Evolutionary conservation across 1,139 yeast genomes (phyloP), one percentile per base, ranked within the genome.

Genomic region (Saccharomycopsis hybrid): DNA sequence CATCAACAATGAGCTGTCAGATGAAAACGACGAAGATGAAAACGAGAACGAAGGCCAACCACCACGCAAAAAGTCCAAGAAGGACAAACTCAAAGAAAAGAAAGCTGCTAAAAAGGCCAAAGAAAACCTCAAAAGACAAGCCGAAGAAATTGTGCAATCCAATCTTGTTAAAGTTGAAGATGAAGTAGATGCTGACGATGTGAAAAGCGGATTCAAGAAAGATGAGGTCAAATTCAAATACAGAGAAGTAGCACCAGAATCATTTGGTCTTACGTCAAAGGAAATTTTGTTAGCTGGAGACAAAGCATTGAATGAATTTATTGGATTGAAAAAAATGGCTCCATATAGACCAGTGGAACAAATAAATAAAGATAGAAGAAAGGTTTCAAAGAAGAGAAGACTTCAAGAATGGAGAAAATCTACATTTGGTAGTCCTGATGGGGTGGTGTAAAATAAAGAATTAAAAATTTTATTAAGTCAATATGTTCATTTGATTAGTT

Each of bases 241-340:
- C 65, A 78, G 97, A 59, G 96, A 89, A 60, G 97, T 92, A 2
- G 89, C 96, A 0, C 97, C 99, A 2, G 98, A 94, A 61, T 70
- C 90, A 8, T 94, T 79, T 68, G 97, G 97, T 7, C 74, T 94
- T 50, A 75, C 88, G 0, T 77, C 94, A 0, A 75, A 95, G 55
- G 99, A 94, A 60, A 92, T 94, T 48, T 71, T 94, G 49, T 69
- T 87, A 54, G 99, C 98, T 7, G 94, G 86, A 61, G 98, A 94
- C 63, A 74, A 77, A 55, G 86, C 85, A 49, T 74, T 94, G 65
- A 92, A 92, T 66, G 82, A 79, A 51, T 89, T 73, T 62, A 83
- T 88, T 55, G 95, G 97, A 11, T 71, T 94, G 58, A 92, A 92
- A 71, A 90, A 90, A 65, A 80, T 92, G 59, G 97, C 97, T 0